A percentile compares a stretch with the other conserved stretches of the same genome.
Evolutionary conservation across 441 rosid species (phyloP).

Genomic region (Sinapis alba): DNA sequence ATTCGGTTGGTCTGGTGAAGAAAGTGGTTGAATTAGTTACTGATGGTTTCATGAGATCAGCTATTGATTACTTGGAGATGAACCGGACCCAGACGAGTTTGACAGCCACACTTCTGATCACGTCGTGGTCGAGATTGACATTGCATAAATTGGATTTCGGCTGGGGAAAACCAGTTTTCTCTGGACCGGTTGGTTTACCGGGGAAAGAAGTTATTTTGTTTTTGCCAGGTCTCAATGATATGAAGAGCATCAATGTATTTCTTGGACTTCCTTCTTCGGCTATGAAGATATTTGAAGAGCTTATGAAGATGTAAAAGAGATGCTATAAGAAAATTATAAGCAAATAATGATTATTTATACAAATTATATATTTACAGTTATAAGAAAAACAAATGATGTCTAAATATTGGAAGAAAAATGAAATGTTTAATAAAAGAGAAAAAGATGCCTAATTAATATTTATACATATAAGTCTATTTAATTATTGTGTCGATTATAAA

Average conservation of each 20-base stretch:
- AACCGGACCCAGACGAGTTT: conserved; percentile 68
- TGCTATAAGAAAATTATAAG: not conserved
- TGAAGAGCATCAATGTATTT: conserved; percentile 62
- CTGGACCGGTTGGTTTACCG: conserved; percentile 77
- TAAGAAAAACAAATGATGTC: no score
- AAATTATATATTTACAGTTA: not conserved
- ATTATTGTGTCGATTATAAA: not conserved
- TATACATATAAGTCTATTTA: not conserved
- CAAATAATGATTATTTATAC: not conserved
- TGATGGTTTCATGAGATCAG: conserved; percentile 68
- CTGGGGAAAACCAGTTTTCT: conserved; percentile 71
- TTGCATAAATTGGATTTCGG: conserved; percentile 69
- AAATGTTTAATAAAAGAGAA: no score
- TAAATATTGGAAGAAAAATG: no score
- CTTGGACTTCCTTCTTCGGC: conserved; percentile 75
- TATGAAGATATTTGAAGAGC: conserved; percentile 60
- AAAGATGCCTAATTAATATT: not conserved
- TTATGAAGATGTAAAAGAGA: conserved; percentile 32
- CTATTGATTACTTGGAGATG: conserved; percentile 70
- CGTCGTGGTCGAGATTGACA: conserved; percentile 77
- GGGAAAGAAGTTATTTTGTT: conserved; percentile 69
- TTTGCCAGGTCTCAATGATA: conserved; percentile 52
- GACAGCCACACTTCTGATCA: conserved; percentile 60
- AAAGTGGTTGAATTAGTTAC: conserved; percentile 57
- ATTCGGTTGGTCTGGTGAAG: conserved; percentile 56